Base-by-base conservation (phyloP, 75 land plant genomes). In the Chamaecyparis obtusa region DNA sequence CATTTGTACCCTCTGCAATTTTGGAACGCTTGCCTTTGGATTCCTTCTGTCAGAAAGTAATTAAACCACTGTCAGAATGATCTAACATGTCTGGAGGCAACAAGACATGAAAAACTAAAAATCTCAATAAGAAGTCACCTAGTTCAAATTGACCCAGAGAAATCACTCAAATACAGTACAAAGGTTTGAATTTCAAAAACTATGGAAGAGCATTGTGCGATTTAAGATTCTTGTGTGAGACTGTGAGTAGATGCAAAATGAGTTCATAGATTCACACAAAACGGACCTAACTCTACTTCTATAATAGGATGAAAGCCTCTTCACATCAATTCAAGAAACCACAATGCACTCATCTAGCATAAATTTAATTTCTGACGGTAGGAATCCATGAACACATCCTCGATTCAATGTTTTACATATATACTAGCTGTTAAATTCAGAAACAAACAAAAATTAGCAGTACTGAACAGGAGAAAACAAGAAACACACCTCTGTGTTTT, bases 401-500 rank as follows among this genome's bases (percentile, higher is more conserved):
- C 2, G 41, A 39, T 39, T 39, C 41, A 39, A 39, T 39, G 41
- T 39, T 39, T 39, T 39, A 39, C 41, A 39, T 39, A 39, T 39
- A 39, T 39, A 1, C 2, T 2, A 39, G 41, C 41, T 39, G 2
- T 1, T 1, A 39, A 39, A 1, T 39, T 39, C 41, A 77, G 37
- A 77, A 5, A 37, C 43, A 78, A 21, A 39, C 27, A 39, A 78
- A 19, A 32, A 14, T 24, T 48, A 81, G 32, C 14, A 46, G 83
- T 43, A n/a, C 51, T 48, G 43, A 9, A 81, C 17, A 74, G 36
- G 33, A 10, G 33, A n/a, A 27, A 81, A 78, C 30, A 81, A 27
- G 24, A n/a, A 81, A 35, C 54, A 27, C 85, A 93, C 91, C 88
- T 93, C 90, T 19, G 84, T n/a, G 69, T 88, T 84, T 85, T 85